Percentiles rank a stretch among this genome's conserved stretches.
These are phyloP conservation scores for Hypoxylon rickii DNA, from an alignment of 495 filamentous ascomycete genomes.

Conservation along the genomic window DNA sequence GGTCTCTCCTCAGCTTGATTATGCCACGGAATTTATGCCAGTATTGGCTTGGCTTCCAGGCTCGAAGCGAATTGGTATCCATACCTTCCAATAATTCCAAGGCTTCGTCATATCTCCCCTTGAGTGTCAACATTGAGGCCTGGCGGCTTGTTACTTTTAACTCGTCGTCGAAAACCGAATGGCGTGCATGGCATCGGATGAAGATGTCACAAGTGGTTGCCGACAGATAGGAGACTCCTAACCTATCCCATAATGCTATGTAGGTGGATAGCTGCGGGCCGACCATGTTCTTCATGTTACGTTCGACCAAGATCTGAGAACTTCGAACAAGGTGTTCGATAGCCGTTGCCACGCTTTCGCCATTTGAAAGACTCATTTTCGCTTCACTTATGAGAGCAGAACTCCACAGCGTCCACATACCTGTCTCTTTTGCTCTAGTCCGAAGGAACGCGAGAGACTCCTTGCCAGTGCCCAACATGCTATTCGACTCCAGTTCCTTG, in stretches of 20 bases:
- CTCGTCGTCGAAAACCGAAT: slow-evolving; percentile 74
- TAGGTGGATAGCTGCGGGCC: slow-evolving; percentile 73
- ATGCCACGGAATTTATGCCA: slow-evolving; percentile 76
- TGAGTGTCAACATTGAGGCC: slow-evolving; percentile 50
- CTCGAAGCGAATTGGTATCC: slow-evolving; percentile 66
- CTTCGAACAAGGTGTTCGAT: slow-evolving; percentile 80
- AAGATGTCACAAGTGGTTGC: slow-evolving; percentile 74
- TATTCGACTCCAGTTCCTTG: slow-evolving; percentile 68
- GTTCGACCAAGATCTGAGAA: slow-evolving; percentile 78
- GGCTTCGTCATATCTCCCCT: slow-evolving; percentile 74
- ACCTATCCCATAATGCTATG: slow-evolving; percentile 73
- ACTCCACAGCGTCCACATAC: slow-evolving; percentile 85
- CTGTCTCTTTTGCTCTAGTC: slow-evolving; percentile 82
- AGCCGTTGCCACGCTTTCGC: slow-evolving; percentile 77
- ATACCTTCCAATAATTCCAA: slow-evolving; percentile 66
- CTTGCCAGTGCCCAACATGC: slow-evolving; percentile 75
- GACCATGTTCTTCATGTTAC: slow-evolving; percentile 71
- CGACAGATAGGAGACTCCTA: slow-evolving; percentile 72
- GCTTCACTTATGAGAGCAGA: slow-evolving; percentile 86
- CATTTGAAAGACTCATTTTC: slow-evolving; percentile 72
- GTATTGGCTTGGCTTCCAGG: slow-evolving; percentile 78
- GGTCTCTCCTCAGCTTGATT: slow-evolving; percentile 69
- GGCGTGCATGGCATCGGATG: slow-evolving; percentile 68
- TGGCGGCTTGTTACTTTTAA: slow-evolving; percentile 62
- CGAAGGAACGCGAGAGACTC: slow-evolving; percentile 86